Evolutionary conservation across 345 rosid genomes (phyloP), one percentile per base, ranked within the genome.

Genomic region (Arabidopsis suecica): DNA sequence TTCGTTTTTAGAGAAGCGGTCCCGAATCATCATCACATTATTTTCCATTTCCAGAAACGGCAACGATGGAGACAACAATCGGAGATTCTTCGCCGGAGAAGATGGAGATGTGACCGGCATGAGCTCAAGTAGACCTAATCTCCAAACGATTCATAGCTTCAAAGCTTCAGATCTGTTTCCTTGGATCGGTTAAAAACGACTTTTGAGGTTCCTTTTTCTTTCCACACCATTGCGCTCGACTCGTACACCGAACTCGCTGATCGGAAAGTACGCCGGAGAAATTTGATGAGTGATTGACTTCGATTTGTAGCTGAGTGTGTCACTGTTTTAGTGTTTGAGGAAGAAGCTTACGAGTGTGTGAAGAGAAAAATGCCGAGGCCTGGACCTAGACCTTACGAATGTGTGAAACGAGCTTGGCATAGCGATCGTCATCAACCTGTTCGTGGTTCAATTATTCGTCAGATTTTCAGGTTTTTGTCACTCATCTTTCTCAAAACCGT

Each of bases 331-430:
- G 41, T 0, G 3, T 2, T 1, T 16, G 45, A 47, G 58, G 13
- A 50, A 50, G 55, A 49, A 50, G 6, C 32, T 12, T 8, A 9
- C 33, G 64, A 22, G 73, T 30, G 8, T 69, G 23, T 28, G 16
- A n/a, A 69, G 54, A 25, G 4, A 25, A 48, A 85, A 88, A 94
- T 91, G 97, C 95, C 97, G 48, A 83, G 96, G 78, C 97, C 97
- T 3, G 96, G 97, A 32, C 97, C 96, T 3, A 88, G 97, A 78
- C 97, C 99, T 18, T 94, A 88, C 69, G 97, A 91, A 88, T 94
- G 99, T 72, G 96, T 92, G 30, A 85, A 86, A 78, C 84, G 96
- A 82, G 92, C 93, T 74, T 95, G 99, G 99, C 99, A 95, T 82
- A 95, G 98, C 64, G 99, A 92, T 33, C 86, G 96, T 59, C 97